Evolutionary conservation across 352 stramenopile genomes (phyloP).

Genomic region (Phytophthora pini): DNA sequence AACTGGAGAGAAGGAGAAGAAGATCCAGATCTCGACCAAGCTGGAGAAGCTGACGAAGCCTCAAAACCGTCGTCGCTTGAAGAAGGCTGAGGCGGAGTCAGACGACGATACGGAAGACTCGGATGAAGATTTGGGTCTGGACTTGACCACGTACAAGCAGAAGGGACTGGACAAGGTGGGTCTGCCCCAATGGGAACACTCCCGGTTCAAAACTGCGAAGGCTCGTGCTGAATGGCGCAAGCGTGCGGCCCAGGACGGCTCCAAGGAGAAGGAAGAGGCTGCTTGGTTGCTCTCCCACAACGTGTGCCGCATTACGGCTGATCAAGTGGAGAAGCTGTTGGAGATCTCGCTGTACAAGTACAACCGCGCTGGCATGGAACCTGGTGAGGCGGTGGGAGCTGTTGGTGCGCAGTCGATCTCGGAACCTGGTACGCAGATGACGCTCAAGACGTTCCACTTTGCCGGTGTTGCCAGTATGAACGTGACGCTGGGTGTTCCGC

Average conservation of each 20-base stretch:
- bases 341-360: slow-evolving; percentile 87
- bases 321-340: slow-evolving; percentile 81
- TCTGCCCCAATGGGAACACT: slow-evolving; percentile 58
- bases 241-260: slow-evolving; percentile 55
- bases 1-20: slow-evolving; percentile 48
- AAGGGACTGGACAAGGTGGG: slow-evolving; percentile 75
- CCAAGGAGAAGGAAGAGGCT: slow-evolving; percentile 71
- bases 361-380: slow-evolving; percentile 90
- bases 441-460: slow-evolving; percentile 99
- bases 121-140: slow-evolving; percentile 53
- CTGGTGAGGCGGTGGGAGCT: slow-evolving; percentile 97
- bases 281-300: slow-evolving; percentile 90
- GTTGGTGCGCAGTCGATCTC: slow-evolving; percentile 98
- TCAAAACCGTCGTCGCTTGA: slow-evolving; percentile 50
- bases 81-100: slow-evolving; percentile 53
- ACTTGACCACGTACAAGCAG: slow-evolving; percentile 65
- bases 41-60: slow-evolving; percentile 67
- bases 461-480: slow-evolving; percentile 99
- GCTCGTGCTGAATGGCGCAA: slow-evolving; percentile 62
- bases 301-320: slow-evolving; percentile 89
- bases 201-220: slow-evolving; percentile 62
- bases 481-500: slow-evolving; percentile 99
- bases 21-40: slow-evolving; percentile 66
- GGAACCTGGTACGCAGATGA: slow-evolving; percentile 97
- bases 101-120: slow-evolving; percentile 59